phyloP scores from a whole-genome alignment of 805 yeast genomes.

The Metschnikowia hibisci region DNA sequence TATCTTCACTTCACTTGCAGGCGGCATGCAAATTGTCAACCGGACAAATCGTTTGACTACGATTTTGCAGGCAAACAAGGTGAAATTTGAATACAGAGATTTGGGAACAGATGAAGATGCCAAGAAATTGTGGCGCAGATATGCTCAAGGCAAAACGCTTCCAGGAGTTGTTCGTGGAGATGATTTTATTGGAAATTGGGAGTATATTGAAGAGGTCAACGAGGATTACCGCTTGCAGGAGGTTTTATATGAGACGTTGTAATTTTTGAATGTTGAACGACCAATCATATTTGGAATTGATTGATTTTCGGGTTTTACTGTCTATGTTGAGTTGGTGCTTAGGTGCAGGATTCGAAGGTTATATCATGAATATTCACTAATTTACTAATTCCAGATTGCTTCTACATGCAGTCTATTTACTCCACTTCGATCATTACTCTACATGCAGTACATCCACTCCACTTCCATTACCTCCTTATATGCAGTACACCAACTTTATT shows the following conservation, averaged over 20 bases:
- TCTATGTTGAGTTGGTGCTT: too few relatives aligned
- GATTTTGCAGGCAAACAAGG: conserved; percentile 68
- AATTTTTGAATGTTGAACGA: too few relatives aligned
- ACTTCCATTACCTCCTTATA: too few relatives aligned
- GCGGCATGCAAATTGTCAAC: conserved; percentile 75
- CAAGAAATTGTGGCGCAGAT: conserved; percentile 76
- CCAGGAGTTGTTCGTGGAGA: conserved; percentile 86
- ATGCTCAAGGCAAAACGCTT: conserved; percentile 63
- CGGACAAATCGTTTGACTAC: conserved; percentile 74
- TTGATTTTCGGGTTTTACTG: too few relatives aligned
- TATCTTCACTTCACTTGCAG: conserved; percentile 81
- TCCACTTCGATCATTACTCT: too few relatives aligned
- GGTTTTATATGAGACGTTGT: conserved; percentile 58
- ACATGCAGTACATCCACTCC: too few relatives aligned
- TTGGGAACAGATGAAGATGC: conserved; percentile 87
- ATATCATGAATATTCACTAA: too few relatives aligned
- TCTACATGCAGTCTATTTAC: too few relatives aligned
- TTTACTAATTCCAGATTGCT: too few relatives aligned
- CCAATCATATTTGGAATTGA: too few relatives aligned
- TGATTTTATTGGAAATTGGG: conserved; percentile 80
- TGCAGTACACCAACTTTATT: too few relatives aligned
- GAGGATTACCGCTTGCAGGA: conserved; percentile 68
- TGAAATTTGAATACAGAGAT: conserved; percentile 67
- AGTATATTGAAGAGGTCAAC: conserved; percentile 80
- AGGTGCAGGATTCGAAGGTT: too few relatives aligned